Evolutionary conservation across 768 basidiomycete species (phyloP), one percentile per base, ranked within the genome.

Genomic region (Mycena floridula): DNA sequence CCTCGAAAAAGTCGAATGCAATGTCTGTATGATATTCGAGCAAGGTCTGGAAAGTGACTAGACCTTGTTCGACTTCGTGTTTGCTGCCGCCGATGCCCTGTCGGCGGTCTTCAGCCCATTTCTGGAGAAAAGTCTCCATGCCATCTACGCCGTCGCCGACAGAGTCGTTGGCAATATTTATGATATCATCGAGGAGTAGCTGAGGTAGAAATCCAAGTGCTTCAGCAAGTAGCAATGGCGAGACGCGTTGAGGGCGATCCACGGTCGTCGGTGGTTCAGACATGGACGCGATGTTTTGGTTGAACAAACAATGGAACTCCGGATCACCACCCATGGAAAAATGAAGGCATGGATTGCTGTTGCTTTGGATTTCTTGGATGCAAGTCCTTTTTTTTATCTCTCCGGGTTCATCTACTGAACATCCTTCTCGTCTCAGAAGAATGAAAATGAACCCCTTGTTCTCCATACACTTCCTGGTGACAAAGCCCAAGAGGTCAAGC

Each of bases 1-100:
- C 83, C 63, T 92, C 91, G 54, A 96, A 89, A 57, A 85, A 87
- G 60, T 96, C 92, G 48, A 94, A 89, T 0, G 91, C 92, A 37
- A 89, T 75, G 56, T 96, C 92, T 36, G 88, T 83, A 52, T 93
- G 91, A 44, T 81, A 81, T 56, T 93, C 89, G 12, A 96, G 72
- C 36, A 94, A 72, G 0, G 92, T 93, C 60, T 94, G 89, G 50
- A 95, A 89, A 20, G 87, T 76, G 40, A 89, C 84, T 2, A 92
- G 64, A 2, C 90, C 91, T 64, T 89, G 80, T 52, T 85, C 82
- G 18, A 86, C 72, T 48, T 88, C 85, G 46, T 83, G 77, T 9
- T 70, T 81, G 54, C 72, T 76, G 48, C 61, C 58, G 27, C 67
- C 56, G 6, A 50, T 55, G 32, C 66, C 63, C 43, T 75, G 69